Conservation (phyloP, 352 stramenopile genomes). For the Globisporangium emineosum region DNA sequence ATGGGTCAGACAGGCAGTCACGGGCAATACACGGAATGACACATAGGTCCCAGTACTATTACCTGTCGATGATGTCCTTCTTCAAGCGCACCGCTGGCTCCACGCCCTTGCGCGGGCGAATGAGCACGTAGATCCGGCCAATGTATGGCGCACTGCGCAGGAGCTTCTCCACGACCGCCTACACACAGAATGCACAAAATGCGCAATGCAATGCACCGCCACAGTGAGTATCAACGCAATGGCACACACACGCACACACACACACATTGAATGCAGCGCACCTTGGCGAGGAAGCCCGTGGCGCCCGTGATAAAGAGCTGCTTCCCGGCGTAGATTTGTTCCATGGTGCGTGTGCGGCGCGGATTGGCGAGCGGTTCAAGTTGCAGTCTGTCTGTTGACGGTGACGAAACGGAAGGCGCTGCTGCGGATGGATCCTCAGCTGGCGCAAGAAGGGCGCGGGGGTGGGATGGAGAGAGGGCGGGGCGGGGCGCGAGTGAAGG, state of each 20-base stretch:
- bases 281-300: slow-evolving; percentile 87
- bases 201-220: not conserved
- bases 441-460: too few relatives aligned
- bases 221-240: not conserved
- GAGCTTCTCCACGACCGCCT: slow-evolving; percentile 82
- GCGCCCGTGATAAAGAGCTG: slow-evolving; percentile 82
- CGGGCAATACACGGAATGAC: not conserved
- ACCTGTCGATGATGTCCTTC: slow-evolving; percentile 73
- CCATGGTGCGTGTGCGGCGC: slow-evolving; percentile 30
- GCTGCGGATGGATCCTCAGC: too few relatives aligned
- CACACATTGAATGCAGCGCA: slow-evolving; percentile 12
- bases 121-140: slow-evolving; percentile 71
- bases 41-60: not conserved
- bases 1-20: not conserved
- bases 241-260: not conserved
- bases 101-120: slow-evolving; percentile 74
- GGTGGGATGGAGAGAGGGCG: too few relatives aligned
- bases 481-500: too few relatives aligned
- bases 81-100: slow-evolving; percentile 45
- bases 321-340: slow-evolving; percentile 56
- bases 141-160: slow-evolving; percentile 62
- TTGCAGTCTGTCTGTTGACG: too few relatives aligned
- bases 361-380: not conserved
- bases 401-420: too few relatives aligned
- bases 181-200: not conserved